A percentile compares a stretch with the other conserved stretches of the same genome.
Evolutionary conservation across 2,329 filamentous ascomycete species (phyloP).

Genomic region (Purpureocillium lavendulum): DNA sequence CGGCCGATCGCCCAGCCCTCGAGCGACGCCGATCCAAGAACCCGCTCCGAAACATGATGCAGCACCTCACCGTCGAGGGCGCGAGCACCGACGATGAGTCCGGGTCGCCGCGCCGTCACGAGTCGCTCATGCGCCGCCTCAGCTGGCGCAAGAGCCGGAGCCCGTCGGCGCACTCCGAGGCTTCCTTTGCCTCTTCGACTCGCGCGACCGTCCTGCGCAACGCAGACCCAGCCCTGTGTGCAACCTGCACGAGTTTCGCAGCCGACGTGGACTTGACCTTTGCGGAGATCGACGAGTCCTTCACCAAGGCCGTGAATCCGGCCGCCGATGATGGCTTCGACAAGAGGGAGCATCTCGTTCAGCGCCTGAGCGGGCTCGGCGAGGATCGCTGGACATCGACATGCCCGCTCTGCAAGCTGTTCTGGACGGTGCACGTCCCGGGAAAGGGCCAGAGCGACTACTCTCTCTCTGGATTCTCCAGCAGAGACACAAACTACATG

Average conservation of each 20-base stretch:
- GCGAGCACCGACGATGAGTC: slow-evolving; percentile 14
- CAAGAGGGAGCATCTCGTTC: slow-evolving; percentile 20
- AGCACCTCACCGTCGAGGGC: slow-evolving; percentile 26
- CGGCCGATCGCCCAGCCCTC: slow-evolving; percentile 14
- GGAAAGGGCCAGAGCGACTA: slow-evolving; percentile 20
- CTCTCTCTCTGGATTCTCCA: slow-evolving; percentile 24
- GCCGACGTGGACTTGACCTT: slow-evolving; percentile 23
- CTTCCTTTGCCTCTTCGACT: slow-evolving; percentile 8
- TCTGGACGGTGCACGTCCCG: slow-evolving; percentile 22
- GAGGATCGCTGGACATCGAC: slow-evolving; percentile 23
- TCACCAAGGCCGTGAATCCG: slow-evolving; percentile 17
- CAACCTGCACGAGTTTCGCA: slow-evolving; percentile 21
- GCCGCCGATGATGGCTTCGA: slow-evolving; percentile 21
- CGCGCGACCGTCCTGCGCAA: slow-evolving; percentile 13
- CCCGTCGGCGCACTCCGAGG: slow-evolving; percentile 24
- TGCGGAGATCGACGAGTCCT: slow-evolving; percentile 20
- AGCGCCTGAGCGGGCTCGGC: slow-evolving; percentile 17
- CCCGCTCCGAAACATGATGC: slow-evolving; percentile 27
- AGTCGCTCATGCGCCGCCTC: slow-evolving; percentile 24
- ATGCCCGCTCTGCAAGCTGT: slow-evolving; percentile 25
- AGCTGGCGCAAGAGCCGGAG: slow-evolving; percentile 27
- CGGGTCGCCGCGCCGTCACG: slow-evolving; percentile 14
- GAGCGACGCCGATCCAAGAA: slow-evolving; percentile 25
- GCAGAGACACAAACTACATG: slow-evolving; percentile 24
- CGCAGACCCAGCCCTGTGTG: slow-evolving; percentile 20